These are phyloP conservation scores for Diaporthe humulicola DNA, from an alignment of 2,329 filamentous ascomycete genomes.

Conservation along the genomic window DNA sequence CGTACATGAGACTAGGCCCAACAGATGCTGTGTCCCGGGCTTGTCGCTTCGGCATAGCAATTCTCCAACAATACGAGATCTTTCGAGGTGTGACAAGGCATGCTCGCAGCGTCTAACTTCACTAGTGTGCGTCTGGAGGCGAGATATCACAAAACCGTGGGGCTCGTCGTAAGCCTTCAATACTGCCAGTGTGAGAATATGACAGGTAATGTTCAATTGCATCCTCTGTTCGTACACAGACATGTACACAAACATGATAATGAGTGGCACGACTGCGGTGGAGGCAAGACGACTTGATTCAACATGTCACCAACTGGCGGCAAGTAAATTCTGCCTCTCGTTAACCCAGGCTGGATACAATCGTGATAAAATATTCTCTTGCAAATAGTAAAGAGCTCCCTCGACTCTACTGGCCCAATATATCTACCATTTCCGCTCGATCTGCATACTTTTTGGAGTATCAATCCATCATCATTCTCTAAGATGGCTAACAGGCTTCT, in stretches of 20 bases:
- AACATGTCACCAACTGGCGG: not conserved
- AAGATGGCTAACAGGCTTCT: slow-evolving; percentile 10
- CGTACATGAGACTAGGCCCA: slow-evolving; percentile 1
- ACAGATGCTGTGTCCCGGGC: slow-evolving; percentile 5
- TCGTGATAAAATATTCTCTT: not conserved
- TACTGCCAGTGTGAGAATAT: not conserved
- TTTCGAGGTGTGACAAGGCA: slow-evolving; percentile 22
- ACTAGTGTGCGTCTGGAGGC: slow-evolving; percentile 26
- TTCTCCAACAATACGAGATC: slow-evolving; percentile 22
- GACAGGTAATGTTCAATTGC: not conserved
- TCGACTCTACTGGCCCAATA: not conserved
- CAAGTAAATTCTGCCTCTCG: not conserved
- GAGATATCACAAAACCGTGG: not conserved
- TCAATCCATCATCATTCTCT: not conserved
- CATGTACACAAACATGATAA: not conserved
- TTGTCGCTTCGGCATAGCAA: slow-evolving; percentile 29
- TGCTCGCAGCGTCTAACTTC: slow-evolving; percentile 1
- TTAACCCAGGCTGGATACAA: not conserved
- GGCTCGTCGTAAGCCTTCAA: slow-evolving; percentile 4
- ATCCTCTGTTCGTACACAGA: not conserved
- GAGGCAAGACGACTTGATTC: not conserved
- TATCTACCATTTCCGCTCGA: not conserved
- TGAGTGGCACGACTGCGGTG: not conserved
- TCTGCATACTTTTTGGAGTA: not conserved
- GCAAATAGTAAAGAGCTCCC: not conserved